These are phyloP conservation scores for Backusella psychrophila DNA, from an alignment of 192 early-diverging fungal species.

Conservation along the genomic window DNA sequence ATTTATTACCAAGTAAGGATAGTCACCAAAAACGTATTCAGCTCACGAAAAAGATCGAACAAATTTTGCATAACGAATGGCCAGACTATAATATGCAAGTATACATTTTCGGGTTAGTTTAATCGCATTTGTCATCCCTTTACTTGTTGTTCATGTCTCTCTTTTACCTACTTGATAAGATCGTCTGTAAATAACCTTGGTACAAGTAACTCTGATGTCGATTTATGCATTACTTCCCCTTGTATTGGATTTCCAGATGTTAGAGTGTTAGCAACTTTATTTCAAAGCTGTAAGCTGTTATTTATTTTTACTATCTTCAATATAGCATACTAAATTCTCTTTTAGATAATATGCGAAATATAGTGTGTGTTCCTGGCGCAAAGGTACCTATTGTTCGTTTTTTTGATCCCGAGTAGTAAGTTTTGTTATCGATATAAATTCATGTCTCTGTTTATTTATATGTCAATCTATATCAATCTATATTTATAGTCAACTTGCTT, in stretches of 20 bases:
- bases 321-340: neutral
- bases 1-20: slow-evolving; percentile 63
- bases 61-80: slow-evolving; percentile 77
- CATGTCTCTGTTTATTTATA: neutral
- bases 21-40: slow-evolving; percentile 58
- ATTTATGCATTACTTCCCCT: slow-evolving; percentile 84
- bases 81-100: slow-evolving; percentile 72
- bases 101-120: slow-evolving; percentile 83
- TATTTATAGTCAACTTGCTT: slow-evolving; percentile 59
- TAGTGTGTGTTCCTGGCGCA: slow-evolving; percentile 77
- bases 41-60: slow-evolving; percentile 82
- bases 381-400: slow-evolving; percentile 93
- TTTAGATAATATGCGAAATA: slow-evolving; percentile 74
- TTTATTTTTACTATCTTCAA: neutral
- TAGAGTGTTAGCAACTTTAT: slow-evolving; percentile 64
- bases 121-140: neutral
- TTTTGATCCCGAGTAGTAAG: slow-evolving; percentile 83
- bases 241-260: slow-evolving; percentile 76
- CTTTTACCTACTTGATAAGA: slow-evolving; percentile 27
- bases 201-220: slow-evolving; percentile 82
- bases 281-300: slow-evolving; percentile 60
- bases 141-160: neutral
- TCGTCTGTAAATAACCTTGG: slow-evolving; percentile 89
- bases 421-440: slow-evolving; percentile 2
- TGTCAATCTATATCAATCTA: neutral